phyloP scores from a whole-genome alignment of 495 filamentous ascomycete species.

The Trichoderma orchidacearum region DNA sequence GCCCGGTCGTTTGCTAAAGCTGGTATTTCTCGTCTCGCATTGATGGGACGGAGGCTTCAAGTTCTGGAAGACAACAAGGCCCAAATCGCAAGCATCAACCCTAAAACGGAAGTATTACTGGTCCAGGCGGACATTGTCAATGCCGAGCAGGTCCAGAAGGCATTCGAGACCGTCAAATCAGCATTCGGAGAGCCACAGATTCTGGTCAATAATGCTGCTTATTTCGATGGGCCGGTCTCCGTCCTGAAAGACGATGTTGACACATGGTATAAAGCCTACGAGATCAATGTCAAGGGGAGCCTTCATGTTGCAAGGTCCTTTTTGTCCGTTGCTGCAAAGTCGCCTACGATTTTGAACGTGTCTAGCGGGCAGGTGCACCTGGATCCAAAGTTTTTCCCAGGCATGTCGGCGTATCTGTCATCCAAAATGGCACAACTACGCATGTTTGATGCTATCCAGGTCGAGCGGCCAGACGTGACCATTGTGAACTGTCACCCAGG shows the following conservation, averaged over 20 bases:
- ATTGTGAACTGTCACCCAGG: conserved; percentile 27
- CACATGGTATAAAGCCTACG: neutral
- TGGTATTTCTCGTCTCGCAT: conserved; percentile 9
- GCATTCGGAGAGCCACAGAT: conserved; percentile 2
- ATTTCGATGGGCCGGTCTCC: neutral
- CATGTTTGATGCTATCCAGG: conserved; percentile 23
- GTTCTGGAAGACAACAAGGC: neutral
- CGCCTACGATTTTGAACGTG: conserved; percentile 17
- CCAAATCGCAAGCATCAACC: neutral
- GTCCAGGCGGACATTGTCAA: conserved; percentile 7
- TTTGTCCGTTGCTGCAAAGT: conserved; percentile 15
- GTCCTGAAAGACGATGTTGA: neutral
- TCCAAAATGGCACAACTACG: conserved; percentile 27
- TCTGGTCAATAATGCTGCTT: neutral
- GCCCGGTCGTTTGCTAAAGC: conserved; percentile 15
- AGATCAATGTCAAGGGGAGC: conserved; percentile 27
- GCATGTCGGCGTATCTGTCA: conserved; percentile 20
- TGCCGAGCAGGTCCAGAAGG: conserved; percentile 8
- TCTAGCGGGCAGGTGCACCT: conserved; percentile 11
- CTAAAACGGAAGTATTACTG: conserved; percentile 7
- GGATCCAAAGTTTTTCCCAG: conserved; percentile 7
- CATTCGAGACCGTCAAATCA: conserved; percentile 3
- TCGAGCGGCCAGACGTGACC: conserved; percentile 25
- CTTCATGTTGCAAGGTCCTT: conserved; percentile 22
- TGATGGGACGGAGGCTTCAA: neutral